Evolutionary conservation across 306 rosid genomes (phyloP).

Genomic region (Lathyrus sativus): DNA sequence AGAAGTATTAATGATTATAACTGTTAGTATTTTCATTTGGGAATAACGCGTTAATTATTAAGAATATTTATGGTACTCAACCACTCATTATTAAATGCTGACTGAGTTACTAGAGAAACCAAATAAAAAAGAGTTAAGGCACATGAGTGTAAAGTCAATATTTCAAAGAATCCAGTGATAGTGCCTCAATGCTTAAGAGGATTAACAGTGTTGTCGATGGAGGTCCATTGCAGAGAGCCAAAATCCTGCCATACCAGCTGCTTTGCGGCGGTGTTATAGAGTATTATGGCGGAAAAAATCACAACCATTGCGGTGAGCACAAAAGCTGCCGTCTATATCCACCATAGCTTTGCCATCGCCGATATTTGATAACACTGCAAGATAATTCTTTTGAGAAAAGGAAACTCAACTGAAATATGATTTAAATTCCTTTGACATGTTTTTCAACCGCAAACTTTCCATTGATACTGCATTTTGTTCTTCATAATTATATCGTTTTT

Average conservation of each 20-base stretch:
- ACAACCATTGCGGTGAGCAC: too few species aligned
- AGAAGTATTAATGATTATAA: constrained; percentile 2
- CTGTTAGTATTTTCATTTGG: not conserved
- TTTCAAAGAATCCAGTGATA: not conserved
- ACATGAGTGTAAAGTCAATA: not conserved
- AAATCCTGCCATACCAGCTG: too few species aligned
- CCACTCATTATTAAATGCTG: not conserved
- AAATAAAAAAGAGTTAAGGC: not conserved
- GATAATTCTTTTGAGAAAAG: not conserved
- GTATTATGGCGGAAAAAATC: too few species aligned
- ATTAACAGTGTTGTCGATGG: not conserved
- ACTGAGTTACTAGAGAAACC: not conserved
- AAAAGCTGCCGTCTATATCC: too few species aligned
- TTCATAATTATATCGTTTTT: not conserved
- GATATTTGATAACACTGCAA: too few species aligned
- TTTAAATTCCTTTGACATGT: not conserved
- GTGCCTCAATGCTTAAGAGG: not conserved
- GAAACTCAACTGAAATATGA: constrained; percentile 8
- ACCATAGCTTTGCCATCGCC: too few species aligned
- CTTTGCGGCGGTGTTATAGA: too few species aligned
- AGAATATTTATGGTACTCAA: not conserved
- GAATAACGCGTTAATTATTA: not conserved
- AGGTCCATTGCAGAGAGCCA: too few species aligned
- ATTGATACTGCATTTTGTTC: constrained; percentile 16
- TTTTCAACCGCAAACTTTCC: constrained; percentile 4